Evolutionary conservation across 2,329 filamentous ascomycete species (phyloP).

Genomic region (Beauveria sp.): DNA sequence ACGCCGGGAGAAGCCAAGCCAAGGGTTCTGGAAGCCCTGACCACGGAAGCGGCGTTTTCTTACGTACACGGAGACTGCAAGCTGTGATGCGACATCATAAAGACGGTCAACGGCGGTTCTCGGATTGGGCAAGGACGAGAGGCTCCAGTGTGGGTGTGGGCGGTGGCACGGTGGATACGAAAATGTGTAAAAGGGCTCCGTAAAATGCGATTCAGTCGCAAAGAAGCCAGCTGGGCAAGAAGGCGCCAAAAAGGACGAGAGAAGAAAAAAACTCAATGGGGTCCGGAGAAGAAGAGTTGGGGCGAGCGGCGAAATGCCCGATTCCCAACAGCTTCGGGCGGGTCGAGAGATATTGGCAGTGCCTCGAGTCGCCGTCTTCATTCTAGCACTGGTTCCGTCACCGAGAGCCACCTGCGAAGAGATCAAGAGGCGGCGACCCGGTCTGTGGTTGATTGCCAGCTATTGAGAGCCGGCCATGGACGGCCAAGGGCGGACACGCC

Average conservation of each 20-base stretch:
- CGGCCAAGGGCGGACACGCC: slow-evolving; percentile 4
- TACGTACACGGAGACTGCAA: slow-evolving; percentile 6
- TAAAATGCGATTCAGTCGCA: slow-evolving; percentile 9
- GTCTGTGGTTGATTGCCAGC: background rate
- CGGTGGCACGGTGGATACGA: background rate
- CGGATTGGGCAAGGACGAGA: background rate
- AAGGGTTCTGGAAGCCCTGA: slow-evolving; percentile 6
- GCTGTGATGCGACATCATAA: slow-evolving; percentile 7
- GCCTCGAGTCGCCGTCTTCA: background rate
- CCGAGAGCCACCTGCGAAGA: background rate
- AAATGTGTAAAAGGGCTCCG: background rate
- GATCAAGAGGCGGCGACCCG: background rate
- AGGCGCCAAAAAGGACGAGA: background rate
- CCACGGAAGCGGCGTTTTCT: slow-evolving; percentile 10
- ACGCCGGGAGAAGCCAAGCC: slow-evolving; percentile 3
- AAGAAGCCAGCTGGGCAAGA: background rate
- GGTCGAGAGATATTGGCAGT: slow-evolving; percentile 1
- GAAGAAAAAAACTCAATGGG: slow-evolving; percentile 2
- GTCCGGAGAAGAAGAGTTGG: background rate
- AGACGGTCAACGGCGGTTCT: slow-evolving; percentile 13
- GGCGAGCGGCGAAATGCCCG: slow-evolving; percentile 10
- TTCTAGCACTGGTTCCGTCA: slow-evolving; percentile 5
- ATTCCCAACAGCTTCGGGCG: slow-evolving; percentile 6
- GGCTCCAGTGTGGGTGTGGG: slow-evolving; percentile 1
- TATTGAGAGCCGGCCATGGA: background rate